phyloP scores from a whole-genome alignment of 139 green algal genomes.

The Auxenochlorella protothecoides region DNA sequence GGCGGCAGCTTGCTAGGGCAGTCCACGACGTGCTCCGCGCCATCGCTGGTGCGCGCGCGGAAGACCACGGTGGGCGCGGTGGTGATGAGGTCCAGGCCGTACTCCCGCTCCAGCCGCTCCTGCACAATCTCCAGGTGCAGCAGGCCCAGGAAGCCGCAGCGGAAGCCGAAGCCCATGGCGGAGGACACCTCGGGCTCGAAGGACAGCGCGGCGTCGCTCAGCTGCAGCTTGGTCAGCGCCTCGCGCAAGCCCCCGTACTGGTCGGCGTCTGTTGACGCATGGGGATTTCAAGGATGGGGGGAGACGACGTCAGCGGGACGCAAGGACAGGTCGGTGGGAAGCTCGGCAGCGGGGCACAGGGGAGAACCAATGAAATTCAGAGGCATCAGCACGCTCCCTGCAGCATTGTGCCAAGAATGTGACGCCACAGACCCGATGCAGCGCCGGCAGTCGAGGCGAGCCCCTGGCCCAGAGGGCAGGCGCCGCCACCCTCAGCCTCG shows the following conservation, averaged over 20 bases:
- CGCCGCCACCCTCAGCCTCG: too few relatives aligned
- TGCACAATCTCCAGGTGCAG: slow-evolving; percentile 92
- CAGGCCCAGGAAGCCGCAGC: slow-evolving; percentile 79
- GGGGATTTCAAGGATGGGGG: slow-evolving; percentile 27
- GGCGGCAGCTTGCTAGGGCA: slow-evolving; percentile 71
- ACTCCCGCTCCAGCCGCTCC: slow-evolving; percentile 72
- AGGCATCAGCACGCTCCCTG: background rate
- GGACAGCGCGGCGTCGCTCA: slow-evolving; percentile 80
- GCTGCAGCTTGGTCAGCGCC: slow-evolving; percentile 69
- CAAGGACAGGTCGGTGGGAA: too few relatives aligned
- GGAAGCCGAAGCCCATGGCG: slow-evolving; percentile 80
- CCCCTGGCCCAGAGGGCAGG: background rate
- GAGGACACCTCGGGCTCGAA: slow-evolving; percentile 68
- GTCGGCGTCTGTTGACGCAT: slow-evolving; percentile 40
- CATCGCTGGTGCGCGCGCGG: slow-evolving; percentile 19
- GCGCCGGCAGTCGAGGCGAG: background rate
- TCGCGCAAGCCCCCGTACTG: slow-evolving; percentile 54
- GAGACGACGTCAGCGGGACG: background rate
- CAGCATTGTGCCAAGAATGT: slow-evolving; percentile 1
- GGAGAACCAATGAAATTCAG: too few relatives aligned
- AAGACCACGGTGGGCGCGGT: slow-evolving; percentile 84
- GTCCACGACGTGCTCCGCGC: background rate
- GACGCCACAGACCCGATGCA: slow-evolving; percentile 65
- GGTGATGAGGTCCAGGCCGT: slow-evolving; percentile 57
- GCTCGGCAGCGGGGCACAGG: too few relatives aligned